Evolutionary conservation across 257 asterid species (phyloP).

Genomic region (Solanum lignicaule): DNA sequence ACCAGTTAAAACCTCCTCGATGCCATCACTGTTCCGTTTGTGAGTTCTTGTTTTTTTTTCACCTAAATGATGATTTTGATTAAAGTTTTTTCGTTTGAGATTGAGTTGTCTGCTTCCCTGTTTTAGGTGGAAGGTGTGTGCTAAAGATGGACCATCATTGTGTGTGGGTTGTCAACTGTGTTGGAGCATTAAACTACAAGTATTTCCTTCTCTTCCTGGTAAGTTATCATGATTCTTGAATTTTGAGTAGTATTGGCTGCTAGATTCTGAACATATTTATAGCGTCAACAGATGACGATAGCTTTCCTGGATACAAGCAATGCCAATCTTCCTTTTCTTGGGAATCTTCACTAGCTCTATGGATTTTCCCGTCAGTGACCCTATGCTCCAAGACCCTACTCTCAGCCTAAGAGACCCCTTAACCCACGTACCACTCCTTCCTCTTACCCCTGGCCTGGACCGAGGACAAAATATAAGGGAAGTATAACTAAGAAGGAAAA

Average conservation of each 20-base stretch:
- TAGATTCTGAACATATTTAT: neutral
- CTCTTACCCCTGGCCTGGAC: neutral
- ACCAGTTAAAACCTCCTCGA: conserved; percentile 94
- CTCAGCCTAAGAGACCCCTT: neutral
- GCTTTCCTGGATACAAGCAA: neutral
- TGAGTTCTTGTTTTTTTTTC: conserved; percentile 38
- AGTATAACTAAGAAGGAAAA: neutral
- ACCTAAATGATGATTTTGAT: neutral
- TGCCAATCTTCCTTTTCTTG: neutral
- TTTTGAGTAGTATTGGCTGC: neutral
- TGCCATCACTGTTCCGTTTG: conserved; percentile 99
- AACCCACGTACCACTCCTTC: neutral
- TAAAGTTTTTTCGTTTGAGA: neutral
- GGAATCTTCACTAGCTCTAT: neutral
- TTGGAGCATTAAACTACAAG: conserved; percentile 97
- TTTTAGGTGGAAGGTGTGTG: conserved; percentile 93
- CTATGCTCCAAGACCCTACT: neutral
- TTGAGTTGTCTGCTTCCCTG: neutral
- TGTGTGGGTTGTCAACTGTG: conserved; percentile 99
- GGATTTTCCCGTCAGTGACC: neutral
- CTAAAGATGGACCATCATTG: conserved; percentile 99
- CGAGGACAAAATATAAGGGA: neutral
- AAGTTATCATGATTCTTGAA: conserved; percentile 2
- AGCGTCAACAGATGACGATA: neutral
- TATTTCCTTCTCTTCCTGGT: conserved; percentile 97